Conservation (phyloP, 192 early-diverging fungal genomes). For the Coemansia pectinata region DNA sequence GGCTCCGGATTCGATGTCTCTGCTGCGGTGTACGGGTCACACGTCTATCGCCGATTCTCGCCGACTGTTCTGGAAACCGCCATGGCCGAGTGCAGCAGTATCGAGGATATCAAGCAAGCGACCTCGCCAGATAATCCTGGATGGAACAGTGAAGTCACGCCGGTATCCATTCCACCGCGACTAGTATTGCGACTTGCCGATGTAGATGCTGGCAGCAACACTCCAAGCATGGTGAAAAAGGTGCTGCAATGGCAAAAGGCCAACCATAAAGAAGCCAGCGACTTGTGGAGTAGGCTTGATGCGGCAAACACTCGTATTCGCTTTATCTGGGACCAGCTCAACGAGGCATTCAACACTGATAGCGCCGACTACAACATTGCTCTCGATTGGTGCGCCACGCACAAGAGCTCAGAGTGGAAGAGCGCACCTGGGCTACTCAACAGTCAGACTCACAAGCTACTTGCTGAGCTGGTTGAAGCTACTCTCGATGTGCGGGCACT, state of each 20-base stretch:
- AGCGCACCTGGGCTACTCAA: neutral
- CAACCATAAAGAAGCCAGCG: constrained; percentile 61
- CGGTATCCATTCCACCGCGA: constrained; percentile 70
- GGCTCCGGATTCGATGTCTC: constrained; percentile 97
- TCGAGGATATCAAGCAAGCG: constrained; percentile 15
- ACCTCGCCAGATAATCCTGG: constrained; percentile 46
- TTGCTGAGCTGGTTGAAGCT: constrained; percentile 56
- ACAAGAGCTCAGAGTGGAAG: constrained; percentile 32
- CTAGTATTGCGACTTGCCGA: constrained; percentile 85
- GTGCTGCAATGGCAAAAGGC: constrained; percentile 82
- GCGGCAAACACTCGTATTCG: constrained; percentile 57
- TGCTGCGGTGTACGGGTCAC: constrained; percentile 88
- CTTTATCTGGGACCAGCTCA: constrained; percentile 63
- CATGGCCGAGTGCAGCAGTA: constrained; percentile 46
- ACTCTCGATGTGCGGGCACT: constrained; percentile 58
- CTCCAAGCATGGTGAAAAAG: constrained; percentile 86
- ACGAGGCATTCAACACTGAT: constrained; percentile 27
- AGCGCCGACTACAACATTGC: constrained; percentile 29
- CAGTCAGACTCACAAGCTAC: constrained; percentile 38
- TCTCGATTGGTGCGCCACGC: constrained; percentile 53
- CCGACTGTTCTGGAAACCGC: constrained; percentile 63
- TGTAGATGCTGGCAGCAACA: constrained; percentile 91
- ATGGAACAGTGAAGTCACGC: constrained; percentile 70
- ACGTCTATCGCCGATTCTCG: constrained; percentile 81
- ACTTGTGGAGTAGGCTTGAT: constrained; percentile 58